Evolutionary conservation across 176 grass and related monocot genomes (phyloP).

Genomic region (Alopecurus myosuroides): DNA sequence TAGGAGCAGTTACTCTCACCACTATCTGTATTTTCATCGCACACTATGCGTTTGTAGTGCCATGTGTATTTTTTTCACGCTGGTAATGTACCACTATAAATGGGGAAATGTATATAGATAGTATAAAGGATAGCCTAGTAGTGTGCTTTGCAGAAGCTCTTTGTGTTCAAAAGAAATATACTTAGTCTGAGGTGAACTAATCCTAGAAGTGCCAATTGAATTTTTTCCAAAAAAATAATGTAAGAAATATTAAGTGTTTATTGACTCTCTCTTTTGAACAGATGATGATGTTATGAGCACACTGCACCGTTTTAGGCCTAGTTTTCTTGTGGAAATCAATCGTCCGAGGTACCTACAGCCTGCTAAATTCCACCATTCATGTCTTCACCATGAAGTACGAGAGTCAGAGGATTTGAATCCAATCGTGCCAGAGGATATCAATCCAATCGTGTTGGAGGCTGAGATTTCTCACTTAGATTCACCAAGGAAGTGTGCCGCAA

Average conservation of each 20-base stretch:
- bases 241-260: neutral
- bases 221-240: conserved; percentile 1
- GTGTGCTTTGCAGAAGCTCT: neutral
- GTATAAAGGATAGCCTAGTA: conserved; percentile 7
- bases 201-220: neutral
- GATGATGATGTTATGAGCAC: conserved; percentile 69
- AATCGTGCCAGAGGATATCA: conserved; percentile 26
- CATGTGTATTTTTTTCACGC: neutral
- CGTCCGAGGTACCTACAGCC: conserved; percentile 59
- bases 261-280: conserved; percentile 43
- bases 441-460: conserved; percentile 34
- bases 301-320: conserved; percentile 66
- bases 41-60: conserved; percentile 11
- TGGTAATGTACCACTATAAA: neutral
- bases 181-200: neutral
- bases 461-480: conserved; percentile 33
- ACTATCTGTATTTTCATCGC: neutral
- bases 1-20: neutral
- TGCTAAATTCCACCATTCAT: conserved; percentile 58
- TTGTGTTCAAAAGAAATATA: neutral
- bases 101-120: neutral
- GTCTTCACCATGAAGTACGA: conserved; percentile 22
- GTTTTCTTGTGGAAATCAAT: conserved; percentile 54
- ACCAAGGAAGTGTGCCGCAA: conserved; percentile 32
- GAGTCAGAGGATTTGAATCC: conserved; percentile 32